A percentile compares a stretch with the other conserved stretches of the same genome.
Evolutionary conservation across 78 protist genomes (phyloP).

Genomic region (Emiliania huxleyi): DNA sequence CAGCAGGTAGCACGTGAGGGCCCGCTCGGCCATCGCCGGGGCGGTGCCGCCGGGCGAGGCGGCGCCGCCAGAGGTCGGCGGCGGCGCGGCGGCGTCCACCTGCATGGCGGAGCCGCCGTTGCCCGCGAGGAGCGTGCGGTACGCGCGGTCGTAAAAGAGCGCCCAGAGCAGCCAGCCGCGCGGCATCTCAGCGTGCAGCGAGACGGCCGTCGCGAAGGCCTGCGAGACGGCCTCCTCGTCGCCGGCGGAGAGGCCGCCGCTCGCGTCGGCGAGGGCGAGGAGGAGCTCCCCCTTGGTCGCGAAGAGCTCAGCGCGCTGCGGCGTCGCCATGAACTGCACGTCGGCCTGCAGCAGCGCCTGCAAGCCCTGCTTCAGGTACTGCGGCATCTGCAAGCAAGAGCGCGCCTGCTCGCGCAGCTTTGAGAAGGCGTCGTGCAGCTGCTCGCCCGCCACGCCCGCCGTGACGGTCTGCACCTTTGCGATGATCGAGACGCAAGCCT

Average conservation of each 20-base stretch:
- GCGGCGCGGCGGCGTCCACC: neutral
- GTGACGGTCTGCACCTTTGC: neutral
- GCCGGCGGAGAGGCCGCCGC: neutral
- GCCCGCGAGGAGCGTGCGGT: neutral
- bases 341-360: neutral
- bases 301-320: slow-evolving; percentile 35
- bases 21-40: slow-evolving; percentile 29
- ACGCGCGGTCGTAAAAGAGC: neutral
- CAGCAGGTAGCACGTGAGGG: slow-evolving; percentile 39
- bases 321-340: neutral
- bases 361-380: neutral
- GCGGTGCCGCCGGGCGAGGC: neutral
- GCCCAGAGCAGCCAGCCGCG: slow-evolving; percentile 49
- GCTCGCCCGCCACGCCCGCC: neutral
- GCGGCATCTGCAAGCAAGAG: slow-evolving; percentile 21
- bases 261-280: neutral
- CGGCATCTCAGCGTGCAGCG: neutral
- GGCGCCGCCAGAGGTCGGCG: neutral
- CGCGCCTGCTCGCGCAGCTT: slow-evolving; percentile 49
- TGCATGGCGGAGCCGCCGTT: neutral
- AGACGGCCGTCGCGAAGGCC: slow-evolving; percentile 19
- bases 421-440: neutral
- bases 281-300: slow-evolving; percentile 41
- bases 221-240: neutral
- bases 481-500: slow-evolving; percentile 25